phyloP scores from a whole-genome alignment of 1,284 basidiomycete species.

The Pseudozyma tsukubaensis region DNA sequence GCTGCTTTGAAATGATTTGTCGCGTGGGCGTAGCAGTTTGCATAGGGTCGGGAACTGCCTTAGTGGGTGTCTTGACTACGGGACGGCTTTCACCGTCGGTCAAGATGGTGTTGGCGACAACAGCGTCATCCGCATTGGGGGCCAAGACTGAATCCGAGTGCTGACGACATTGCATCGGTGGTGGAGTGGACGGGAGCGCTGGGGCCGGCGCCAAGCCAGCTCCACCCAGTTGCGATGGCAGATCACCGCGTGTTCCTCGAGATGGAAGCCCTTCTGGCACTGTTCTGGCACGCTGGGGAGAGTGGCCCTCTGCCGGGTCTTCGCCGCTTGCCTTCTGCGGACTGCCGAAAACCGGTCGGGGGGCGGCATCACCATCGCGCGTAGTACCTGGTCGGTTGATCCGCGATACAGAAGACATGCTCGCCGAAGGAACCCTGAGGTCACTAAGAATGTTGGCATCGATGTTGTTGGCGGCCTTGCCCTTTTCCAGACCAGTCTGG shows the following conservation, averaged over 20 bases:
- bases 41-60: constrained; percentile 29
- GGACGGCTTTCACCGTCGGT: constrained; percentile 22
- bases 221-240: constrained; percentile 18
- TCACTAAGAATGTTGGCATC: constrained; percentile 31
- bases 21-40: constrained; percentile 18
- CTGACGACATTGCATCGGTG: constrained; percentile 6
- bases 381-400: neutral
- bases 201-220: constrained; percentile 13
- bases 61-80: constrained; percentile 27
- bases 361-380: neutral
- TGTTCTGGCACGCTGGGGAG: constrained; percentile 36
- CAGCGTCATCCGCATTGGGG: neutral
- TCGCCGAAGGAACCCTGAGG: constrained; percentile 32
- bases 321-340: constrained; percentile 7
- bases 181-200: neutral
- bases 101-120: constrained; percentile 12
- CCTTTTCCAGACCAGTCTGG: neutral
- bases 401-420: constrained; percentile 41
- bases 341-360: neutral
- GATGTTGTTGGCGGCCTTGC: constrained; percentile 9
- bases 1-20: neutral
- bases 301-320: constrained; percentile 10
- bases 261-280: constrained; percentile 35
- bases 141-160: constrained; percentile 26
- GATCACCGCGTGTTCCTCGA: constrained; percentile 5